Percentiles rank a stretch among this genome's conserved stretches.
Conservation (phyloP, 139 green algal species). For the Eudorina sp. region DNA sequence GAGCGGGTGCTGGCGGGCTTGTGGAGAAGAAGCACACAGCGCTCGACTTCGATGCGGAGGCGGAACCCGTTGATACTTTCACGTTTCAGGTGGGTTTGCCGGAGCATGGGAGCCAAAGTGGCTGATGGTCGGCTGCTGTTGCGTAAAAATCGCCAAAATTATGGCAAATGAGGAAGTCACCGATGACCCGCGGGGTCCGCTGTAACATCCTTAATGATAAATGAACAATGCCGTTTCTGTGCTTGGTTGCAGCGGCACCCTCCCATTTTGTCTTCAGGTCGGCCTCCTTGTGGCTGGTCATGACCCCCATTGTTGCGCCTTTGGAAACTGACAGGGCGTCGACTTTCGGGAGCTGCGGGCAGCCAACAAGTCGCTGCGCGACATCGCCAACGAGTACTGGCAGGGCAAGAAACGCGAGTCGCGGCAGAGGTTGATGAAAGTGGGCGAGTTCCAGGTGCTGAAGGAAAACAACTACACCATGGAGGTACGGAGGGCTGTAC, state of each 20-base stretch:
- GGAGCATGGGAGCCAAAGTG: not conserved
- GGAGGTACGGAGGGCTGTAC: slow-evolving; percentile 4
- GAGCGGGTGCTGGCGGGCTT: not conserved
- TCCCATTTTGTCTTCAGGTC: not conserved
- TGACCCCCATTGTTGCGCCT: not conserved
- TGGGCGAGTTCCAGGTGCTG: slow-evolving; percentile 65
- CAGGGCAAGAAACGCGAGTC: slow-evolving; percentile 47
- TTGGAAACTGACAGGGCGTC: not conserved
- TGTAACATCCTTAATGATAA: no score
- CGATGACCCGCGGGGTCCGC: not conserved
- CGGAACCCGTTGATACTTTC: slow-evolving; percentile 61
- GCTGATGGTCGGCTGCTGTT: not conserved
- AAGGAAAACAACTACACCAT: slow-evolving; percentile 75
- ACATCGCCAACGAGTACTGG: slow-evolving; percentile 67
- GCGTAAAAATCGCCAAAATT: not conserved
- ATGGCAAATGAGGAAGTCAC: not conserved
- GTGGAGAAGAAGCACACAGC: slow-evolving; percentile 54
- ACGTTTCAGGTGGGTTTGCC: slow-evolving; percentile 49
- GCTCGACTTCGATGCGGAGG: slow-evolving; percentile 63
- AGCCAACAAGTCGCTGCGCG: not conserved
- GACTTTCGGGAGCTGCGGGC: slow-evolving; percentile 31
- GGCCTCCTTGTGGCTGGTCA: not conserved
- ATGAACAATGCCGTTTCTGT: no score
- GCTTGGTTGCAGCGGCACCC: no score
- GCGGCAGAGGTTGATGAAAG: slow-evolving; percentile 47